Conservation (phyloP, 164 flowering plant genomes). For the Litsea cubeba region DNA sequence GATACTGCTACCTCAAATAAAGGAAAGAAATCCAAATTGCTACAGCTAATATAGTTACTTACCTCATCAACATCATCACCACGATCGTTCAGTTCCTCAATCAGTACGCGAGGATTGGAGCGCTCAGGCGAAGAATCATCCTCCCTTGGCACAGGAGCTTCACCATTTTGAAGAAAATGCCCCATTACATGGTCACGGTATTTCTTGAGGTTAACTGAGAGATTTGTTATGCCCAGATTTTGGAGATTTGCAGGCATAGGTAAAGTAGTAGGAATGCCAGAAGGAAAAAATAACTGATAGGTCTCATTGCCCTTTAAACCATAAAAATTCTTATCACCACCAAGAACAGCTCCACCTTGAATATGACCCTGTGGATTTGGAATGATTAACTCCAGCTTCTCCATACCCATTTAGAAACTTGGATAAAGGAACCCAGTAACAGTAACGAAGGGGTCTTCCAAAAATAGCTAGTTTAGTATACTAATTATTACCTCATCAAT, state of each 20-base stretch:
- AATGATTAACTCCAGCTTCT: slow-evolving; percentile 1
- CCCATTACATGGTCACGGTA: neutral
- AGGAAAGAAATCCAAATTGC: too few species aligned
- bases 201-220: too few species aligned
- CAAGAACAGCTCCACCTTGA: neutral
- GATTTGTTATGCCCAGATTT: neutral
- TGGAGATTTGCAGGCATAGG: neutral
- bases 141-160: neutral
- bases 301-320: neutral
- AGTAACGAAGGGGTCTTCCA: neutral
- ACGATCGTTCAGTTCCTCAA: too few species aligned
- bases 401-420: slow-evolving; percentile 3
- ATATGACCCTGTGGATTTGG: neutral
- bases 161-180: neutral
- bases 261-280: neutral
- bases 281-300: neutral
- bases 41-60: too few species aligned
- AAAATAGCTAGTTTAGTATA: neutral
- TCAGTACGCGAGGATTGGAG: neutral
- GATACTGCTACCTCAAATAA: too few species aligned
- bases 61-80: too few species aligned
- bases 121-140: neutral
- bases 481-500: slow-evolving; percentile 22
- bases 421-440: neutral
- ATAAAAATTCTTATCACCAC: neutral